These are phyloP conservation scores for Lolium multiflorum DNA, from an alignment of 176 grass and related monocot species.

Conservation along the genomic window DNA sequence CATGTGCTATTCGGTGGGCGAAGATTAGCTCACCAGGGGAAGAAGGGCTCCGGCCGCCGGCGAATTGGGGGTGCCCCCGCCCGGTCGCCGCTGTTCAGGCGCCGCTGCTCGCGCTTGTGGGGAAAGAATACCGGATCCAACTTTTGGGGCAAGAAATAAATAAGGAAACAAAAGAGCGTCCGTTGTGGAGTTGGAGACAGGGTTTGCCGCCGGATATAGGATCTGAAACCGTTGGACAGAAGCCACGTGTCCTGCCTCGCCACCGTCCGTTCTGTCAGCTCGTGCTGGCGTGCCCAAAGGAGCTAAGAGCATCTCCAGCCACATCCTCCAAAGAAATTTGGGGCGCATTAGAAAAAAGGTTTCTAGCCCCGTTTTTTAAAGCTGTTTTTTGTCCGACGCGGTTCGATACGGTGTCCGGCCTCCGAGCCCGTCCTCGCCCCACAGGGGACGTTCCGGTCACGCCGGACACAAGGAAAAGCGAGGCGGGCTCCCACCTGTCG, in stretches of 20 bases:
- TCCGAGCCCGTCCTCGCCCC: no score
- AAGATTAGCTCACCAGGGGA: background rate
- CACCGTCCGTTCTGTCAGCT: background rate
- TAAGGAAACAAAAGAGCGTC: background rate
- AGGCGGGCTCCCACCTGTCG: no score
- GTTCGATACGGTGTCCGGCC: no score
- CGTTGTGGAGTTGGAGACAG: background rate
- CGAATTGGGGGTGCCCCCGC: background rate
- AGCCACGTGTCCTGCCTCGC: background rate
- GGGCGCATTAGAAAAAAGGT: no score
- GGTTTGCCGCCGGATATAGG: background rate
- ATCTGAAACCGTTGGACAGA: background rate
- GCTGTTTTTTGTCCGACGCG: no score
- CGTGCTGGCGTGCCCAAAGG: background rate
- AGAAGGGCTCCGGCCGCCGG: background rate
- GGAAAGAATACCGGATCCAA: conserved; percentile 1
- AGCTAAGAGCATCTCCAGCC: no score
- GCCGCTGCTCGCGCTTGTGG: background rate
- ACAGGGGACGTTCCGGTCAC: no score
- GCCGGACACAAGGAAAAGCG: no score
- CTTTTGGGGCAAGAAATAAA: no score
- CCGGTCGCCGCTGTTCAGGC: no score
- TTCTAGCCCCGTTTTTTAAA: no score
- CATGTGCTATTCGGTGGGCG: background rate
- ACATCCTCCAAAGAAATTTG: no score